These are phyloP conservation scores for Aspergillus leporis DNA, from an alignment of 495 filamentous ascomycete genomes.

Conservation along the genomic window DNA sequence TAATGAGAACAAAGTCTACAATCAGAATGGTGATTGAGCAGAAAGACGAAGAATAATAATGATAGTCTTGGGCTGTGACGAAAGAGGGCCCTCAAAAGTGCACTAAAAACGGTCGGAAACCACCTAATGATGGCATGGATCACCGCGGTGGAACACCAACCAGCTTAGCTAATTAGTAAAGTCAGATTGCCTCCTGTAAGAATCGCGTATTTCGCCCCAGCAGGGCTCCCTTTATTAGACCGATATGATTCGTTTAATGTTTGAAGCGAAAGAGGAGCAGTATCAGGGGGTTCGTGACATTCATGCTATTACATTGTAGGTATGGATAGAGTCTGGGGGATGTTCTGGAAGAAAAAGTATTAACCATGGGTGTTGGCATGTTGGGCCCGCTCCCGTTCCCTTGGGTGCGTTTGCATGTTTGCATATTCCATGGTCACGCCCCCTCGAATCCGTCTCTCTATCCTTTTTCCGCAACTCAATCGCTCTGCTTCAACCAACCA, in stretches of 20 bases:
- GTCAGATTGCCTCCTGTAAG: neutral
- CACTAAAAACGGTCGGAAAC: conserved; percentile 1
- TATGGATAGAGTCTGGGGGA: neutral
- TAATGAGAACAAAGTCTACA: neutral
- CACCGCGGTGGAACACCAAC: neutral
- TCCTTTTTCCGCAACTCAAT: conserved; percentile 7
- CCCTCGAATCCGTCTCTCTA: neutral
- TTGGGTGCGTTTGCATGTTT: neutral
- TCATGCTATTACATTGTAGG: neutral
- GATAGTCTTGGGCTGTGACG: neutral
- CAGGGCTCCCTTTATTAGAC: neutral
- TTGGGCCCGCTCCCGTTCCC: neutral
- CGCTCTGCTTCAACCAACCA: neutral
- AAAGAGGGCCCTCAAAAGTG: neutral
- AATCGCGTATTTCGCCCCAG: neutral
- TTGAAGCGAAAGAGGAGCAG: neutral
- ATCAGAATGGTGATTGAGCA: neutral
- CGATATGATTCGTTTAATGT: neutral
- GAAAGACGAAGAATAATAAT: neutral
- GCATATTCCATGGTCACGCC: neutral
- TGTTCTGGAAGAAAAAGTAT: neutral
- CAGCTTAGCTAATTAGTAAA: neutral
- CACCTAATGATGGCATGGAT: conserved; percentile 4
- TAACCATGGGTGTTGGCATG: neutral
- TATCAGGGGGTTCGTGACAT: neutral